Evolutionary conservation across 352 stramenopile genomes (phyloP).

Genomic region (Thalassiosira oceanica): DNA sequence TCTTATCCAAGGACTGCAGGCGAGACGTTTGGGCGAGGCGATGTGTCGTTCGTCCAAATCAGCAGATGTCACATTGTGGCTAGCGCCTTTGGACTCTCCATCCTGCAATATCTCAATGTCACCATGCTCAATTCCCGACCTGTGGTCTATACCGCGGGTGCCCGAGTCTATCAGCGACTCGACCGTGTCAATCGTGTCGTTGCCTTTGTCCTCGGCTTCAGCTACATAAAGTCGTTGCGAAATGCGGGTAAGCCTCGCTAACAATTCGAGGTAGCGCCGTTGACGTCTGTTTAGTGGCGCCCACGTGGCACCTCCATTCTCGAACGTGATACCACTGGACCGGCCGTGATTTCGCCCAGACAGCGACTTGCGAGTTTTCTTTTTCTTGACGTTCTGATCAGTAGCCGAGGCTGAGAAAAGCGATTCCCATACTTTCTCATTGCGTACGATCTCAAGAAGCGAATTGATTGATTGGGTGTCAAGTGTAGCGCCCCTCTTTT

Average conservation of each 20-base stretch:
- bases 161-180: slow-evolving; percentile 28
- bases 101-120: slow-evolving; percentile 31
- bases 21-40: slow-evolving; percentile 16
- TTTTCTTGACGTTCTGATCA: slow-evolving; percentile 18
- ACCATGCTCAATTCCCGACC: slow-evolving; percentile 33
- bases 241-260: slow-evolving; percentile 54
- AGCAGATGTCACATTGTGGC: too few species aligned
- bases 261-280: slow-evolving; percentile 67
- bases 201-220: slow-evolving; percentile 34
- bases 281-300: slow-evolving; percentile 42
- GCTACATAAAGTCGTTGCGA: slow-evolving; percentile 60
- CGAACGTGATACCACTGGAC: slow-evolving; percentile 4
- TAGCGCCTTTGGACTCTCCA: slow-evolving; percentile 3
- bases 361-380: slow-evolving; percentile 2
- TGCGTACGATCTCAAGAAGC: slow-evolving; percentile 46
- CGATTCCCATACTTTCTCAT: slow-evolving; percentile 50
- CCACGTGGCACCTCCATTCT: slow-evolving; percentile 38
- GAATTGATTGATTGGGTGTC: slow-evolving; percentile 30
- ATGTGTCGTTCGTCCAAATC: slow-evolving; percentile 10
- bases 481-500: slow-evolving; percentile 14
- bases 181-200: slow-evolving; percentile 20
- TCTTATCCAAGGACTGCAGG: slow-evolving; percentile 35
- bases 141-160: slow-evolving; percentile 18
- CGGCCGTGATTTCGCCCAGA: slow-evolving; percentile 23
- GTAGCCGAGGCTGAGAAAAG: slow-evolving; percentile 21